Conservation (phyloP, 768 basidiomycete species). For the Phlebiopsis flavidoalba region DNA sequence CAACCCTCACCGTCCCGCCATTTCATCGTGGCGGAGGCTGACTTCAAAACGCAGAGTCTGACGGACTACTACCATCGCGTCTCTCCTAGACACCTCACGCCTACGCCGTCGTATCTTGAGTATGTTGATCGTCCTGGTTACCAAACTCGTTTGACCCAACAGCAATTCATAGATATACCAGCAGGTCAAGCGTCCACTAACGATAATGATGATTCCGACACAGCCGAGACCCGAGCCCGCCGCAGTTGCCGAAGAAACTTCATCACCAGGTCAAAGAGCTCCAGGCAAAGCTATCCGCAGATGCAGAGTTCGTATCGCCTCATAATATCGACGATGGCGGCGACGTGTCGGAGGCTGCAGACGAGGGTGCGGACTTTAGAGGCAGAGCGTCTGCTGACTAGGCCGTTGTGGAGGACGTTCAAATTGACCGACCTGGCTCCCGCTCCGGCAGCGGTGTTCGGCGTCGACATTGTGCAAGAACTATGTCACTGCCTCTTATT, state of each 20-base stretch:
- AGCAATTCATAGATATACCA: too few species aligned
- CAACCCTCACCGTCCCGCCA: too few species aligned
- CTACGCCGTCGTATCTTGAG: too few species aligned
- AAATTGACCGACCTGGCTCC: background rate
- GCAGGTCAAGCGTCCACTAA: too few species aligned
- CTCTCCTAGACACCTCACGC: too few species aligned
- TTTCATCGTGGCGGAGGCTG: too few species aligned
- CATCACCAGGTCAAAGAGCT: background rate
- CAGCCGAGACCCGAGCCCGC: background rate
- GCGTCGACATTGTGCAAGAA: background rate
- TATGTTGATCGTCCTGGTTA: too few species aligned
- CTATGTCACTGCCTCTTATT: background rate
- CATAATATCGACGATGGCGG: background rate
- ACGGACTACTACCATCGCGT: too few species aligned
- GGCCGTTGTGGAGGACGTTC: background rate
- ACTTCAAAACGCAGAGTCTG: too few species aligned
- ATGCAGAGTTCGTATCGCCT: background rate
- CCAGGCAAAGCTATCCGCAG: background rate
- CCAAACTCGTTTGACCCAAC: too few species aligned
- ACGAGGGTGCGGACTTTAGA: background rate
- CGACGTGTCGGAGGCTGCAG: slow-evolving; percentile 2
- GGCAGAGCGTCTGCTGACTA: background rate
- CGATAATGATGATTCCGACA: too few species aligned
- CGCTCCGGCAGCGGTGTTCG: background rate
- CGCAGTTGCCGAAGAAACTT: background rate